phyloP scores from a whole-genome alignment of 2,329 filamentous ascomycete species.

The Alternaria burnsii region DNA sequence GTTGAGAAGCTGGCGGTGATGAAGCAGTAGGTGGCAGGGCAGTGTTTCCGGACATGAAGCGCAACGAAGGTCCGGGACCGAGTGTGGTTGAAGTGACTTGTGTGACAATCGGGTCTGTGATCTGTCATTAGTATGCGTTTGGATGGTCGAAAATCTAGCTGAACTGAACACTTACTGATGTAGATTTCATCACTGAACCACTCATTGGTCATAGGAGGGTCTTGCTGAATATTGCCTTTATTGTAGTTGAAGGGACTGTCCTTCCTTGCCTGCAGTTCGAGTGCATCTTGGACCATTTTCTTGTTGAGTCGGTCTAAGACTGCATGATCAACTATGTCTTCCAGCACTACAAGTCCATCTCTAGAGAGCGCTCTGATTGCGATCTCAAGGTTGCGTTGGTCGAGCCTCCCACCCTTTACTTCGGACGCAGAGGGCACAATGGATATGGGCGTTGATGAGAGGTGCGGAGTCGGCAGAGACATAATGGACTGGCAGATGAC shows the following conservation, averaged over 20 bases:
- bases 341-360: slow-evolving; percentile 47
- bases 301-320: slow-evolving; percentile 64
- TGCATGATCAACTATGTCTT: slow-evolving; percentile 53
- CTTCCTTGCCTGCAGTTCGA: slow-evolving; percentile 59
- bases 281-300: slow-evolving; percentile 68
- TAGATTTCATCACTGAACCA: slow-evolving; percentile 57
- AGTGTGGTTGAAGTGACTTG: slow-evolving; percentile 63
- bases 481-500: slow-evolving; percentile 18
- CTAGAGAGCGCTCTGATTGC: slow-evolving; percentile 38
- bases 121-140: background rate
- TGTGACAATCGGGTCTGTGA: slow-evolving; percentile 62
- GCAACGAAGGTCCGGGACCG: slow-evolving; percentile 41
- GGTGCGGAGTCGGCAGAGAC: slow-evolving; percentile 12
- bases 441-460: slow-evolving; percentile 42
- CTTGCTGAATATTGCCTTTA: slow-evolving; percentile 68
- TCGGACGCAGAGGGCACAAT: slow-evolving; percentile 56
- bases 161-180: slow-evolving; percentile 54
- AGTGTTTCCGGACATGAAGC: slow-evolving; percentile 48
- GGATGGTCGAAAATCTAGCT: background rate
- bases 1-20: slow-evolving; percentile 43
- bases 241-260: slow-evolving; percentile 70
- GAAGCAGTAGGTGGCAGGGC: slow-evolving; percentile 57
- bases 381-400: slow-evolving; percentile 62
- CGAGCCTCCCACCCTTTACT: slow-evolving; percentile 50
- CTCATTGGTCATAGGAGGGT: slow-evolving; percentile 61